Base-by-base conservation (phyloP, 768 basidiomycete species). In the Arthromyces matolae region DNA sequence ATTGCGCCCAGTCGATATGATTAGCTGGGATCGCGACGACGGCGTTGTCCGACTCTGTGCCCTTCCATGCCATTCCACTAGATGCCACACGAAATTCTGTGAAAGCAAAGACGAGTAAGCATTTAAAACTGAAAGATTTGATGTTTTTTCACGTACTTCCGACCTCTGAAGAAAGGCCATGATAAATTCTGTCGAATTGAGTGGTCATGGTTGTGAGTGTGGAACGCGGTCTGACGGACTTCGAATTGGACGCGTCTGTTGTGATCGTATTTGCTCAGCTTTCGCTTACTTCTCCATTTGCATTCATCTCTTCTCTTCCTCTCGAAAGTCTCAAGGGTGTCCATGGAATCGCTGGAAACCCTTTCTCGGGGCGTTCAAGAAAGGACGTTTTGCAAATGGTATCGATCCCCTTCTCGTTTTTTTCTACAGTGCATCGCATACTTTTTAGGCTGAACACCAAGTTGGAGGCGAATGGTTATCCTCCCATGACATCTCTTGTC, bases 61-160 rank as follows among this genome's bases (percentile, higher is more conserved):
- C 86, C 53, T 86, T 97, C 96, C 96, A 98, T 5, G 92, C 96
- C 73, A 98, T 84, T 36, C 96, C 96, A 56, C 84, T 89, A 38
- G 76, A 61, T 9, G 93, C 93, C 57, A 99, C 76, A 55, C 96
- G 92, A 52, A 98, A 76, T 71, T 90, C 89, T 91, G 56, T 12
- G n/a, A 28, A 29, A 50, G 8, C 45, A 47, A 54, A 50, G 58
- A 59, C 36, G 2, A 43, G 50, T 45, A 27, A 35, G 18, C 34
- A 23, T 42, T 39, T 19, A 3, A 12, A 33, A 5, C 27, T 28
- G 7, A 39, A 32, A 62, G 35, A 42, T n/a, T n/a, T n/a, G n/a
- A n/a, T 12, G 37, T 39, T 18, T 19, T 20, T 23, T 18, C 10
- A 84, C 93, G 65, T 60, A 96, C 93, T 94, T 59, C 93, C 93